Percentiles rank a stretch among this genome's conserved stretches.
Evolutionary conservation across 352 stramenopile species (phyloP).

Genomic region (Phytophthora citricola): DNA sequence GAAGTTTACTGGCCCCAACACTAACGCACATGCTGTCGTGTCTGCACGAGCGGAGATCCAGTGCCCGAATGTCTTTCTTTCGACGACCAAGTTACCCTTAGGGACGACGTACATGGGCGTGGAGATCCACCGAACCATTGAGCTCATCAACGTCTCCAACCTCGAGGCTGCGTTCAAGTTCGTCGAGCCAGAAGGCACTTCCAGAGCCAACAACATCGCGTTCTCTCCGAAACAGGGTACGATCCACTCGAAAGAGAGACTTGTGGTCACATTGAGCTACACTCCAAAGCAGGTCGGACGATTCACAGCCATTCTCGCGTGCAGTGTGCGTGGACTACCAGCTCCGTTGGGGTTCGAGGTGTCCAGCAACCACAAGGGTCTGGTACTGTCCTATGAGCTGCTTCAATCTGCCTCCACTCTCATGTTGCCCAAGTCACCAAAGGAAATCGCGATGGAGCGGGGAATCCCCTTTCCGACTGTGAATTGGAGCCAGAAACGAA

Average conservation of each 20-base stretch:
- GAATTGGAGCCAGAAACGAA: constrained; percentile 58
- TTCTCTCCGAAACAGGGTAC: constrained; percentile 54
- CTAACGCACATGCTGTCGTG: constrained; percentile 22
- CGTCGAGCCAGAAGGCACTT: constrained; percentile 62
- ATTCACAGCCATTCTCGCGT: constrained; percentile 66
- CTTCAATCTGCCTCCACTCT: constrained; percentile 14
- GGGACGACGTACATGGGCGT: constrained; percentile 78
- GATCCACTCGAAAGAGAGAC: constrained; percentile 70
- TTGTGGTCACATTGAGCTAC: constrained; percentile 58
- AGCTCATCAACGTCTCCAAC: constrained; percentile 86
- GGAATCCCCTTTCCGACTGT: constrained; percentile 50
- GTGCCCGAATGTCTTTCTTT: constrained; percentile 75
- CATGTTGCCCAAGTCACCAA: constrained; percentile 41
- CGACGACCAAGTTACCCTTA: constrained; percentile 50
- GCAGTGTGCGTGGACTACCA: constrained; percentile 61
- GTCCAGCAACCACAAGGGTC: constrained; percentile 70
- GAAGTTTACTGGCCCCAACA: constrained; percentile 24
- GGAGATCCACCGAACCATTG: constrained; percentile 45
- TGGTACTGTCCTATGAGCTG: constrained; percentile 83
- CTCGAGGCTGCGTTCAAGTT: constrained; percentile 81
- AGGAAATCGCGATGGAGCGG: constrained; percentile 47
- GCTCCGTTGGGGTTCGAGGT: constrained; percentile 73
- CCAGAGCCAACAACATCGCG: constrained; percentile 53
- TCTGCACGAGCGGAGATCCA: constrained; percentile 82
- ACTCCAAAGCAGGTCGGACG: constrained; percentile 60